phyloP scores from a whole-genome alignment of 805 yeast species.

The Saccharomyces jurei region DNA sequence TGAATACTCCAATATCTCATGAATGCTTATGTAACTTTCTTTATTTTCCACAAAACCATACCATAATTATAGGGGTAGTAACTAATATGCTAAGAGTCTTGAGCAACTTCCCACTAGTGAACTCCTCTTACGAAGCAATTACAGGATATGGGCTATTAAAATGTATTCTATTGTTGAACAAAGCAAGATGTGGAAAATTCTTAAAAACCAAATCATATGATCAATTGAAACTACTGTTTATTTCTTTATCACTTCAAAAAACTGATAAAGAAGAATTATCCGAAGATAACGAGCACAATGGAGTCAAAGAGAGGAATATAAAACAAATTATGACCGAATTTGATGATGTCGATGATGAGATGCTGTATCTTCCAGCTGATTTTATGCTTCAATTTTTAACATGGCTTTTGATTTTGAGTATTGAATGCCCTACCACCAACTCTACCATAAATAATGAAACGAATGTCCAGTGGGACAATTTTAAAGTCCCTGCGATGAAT shows the following conservation, averaged over 20 bases:
- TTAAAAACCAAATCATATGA: slow-evolving; percentile 34
- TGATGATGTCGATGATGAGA: slow-evolving; percentile 38
- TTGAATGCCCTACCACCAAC: slow-evolving; percentile 34
- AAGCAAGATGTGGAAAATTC: slow-evolving; percentile 34
- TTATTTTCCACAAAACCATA: slow-evolving; percentile 30
- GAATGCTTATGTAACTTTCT: slow-evolving; percentile 29
- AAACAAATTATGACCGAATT: slow-evolving; percentile 30
- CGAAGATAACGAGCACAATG: not conserved
- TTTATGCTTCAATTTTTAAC: slow-evolving; percentile 40
- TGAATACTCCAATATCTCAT: slow-evolving; percentile 21
- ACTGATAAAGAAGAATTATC: slow-evolving; percentile 9
- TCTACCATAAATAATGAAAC: slow-evolving; percentile 15
- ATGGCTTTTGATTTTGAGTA: slow-evolving; percentile 39
- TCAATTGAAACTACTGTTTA: slow-evolving; percentile 38
- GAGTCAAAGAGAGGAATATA: not conserved
- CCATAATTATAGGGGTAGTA: slow-evolving; percentile 30
- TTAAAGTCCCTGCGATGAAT: slow-evolving; percentile 37
- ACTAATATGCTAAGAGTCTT: slow-evolving; percentile 37
- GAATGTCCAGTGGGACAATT: slow-evolving; percentile 34
- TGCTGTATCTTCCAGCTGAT: slow-evolving; percentile 33
- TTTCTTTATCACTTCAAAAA: slow-evolving; percentile 34
- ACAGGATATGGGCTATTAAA: slow-evolving; percentile 37
- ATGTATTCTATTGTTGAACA: slow-evolving; percentile 37
- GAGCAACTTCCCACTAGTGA: slow-evolving; percentile 44
- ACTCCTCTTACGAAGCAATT: slow-evolving; percentile 28